These are phyloP conservation scores for Pleurotus cornucopiae DNA, from an alignment of 768 basidiomycete species.

Conservation along the genomic window DNA sequence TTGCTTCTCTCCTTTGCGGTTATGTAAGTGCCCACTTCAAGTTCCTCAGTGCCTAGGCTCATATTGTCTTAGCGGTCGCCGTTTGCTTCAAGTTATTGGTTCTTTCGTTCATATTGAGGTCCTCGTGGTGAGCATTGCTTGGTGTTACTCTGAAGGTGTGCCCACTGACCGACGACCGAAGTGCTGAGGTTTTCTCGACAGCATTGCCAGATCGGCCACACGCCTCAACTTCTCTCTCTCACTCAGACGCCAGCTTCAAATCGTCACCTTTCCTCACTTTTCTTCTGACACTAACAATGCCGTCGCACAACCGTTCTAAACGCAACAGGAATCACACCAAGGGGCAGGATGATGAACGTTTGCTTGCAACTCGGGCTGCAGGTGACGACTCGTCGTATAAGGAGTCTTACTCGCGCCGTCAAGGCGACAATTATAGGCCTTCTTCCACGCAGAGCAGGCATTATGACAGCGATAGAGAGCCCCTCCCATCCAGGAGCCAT, in stretches of 20 bases:
- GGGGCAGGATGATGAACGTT: slow-evolving; percentile 45
- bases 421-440: slow-evolving; percentile 44
- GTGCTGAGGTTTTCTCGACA: background rate
- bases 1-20: slow-evolving; percentile 15
- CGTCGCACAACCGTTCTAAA: slow-evolving; percentile 36
- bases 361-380: slow-evolving; percentile 22
- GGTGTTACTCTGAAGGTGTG: background rate
- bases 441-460: slow-evolving; percentile 36
- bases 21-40: slow-evolving; percentile 27
- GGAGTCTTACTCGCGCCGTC: slow-evolving; percentile 48
- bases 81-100: background rate
- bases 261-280: slow-evolving; percentile 13
- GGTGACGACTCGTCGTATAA: slow-evolving; percentile 43
- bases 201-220: slow-evolving; percentile 14
- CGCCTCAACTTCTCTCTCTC: slow-evolving; percentile 26
- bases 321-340: slow-evolving; percentile 49
- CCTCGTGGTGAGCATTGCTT: background rate
- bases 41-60: background rate
- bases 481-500: slow-evolving; percentile 47
- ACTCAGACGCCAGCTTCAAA: slow-evolving; percentile 17
- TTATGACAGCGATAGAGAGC: slow-evolving; percentile 48
- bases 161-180: background rate
- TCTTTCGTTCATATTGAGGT: background rate
- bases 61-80: slow-evolving; percentile 4
- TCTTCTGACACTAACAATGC: slow-evolving; percentile 28